Evolutionary conservation across 805 yeast genomes (phyloP).

Genomic region (Candida berthetii): DNA sequence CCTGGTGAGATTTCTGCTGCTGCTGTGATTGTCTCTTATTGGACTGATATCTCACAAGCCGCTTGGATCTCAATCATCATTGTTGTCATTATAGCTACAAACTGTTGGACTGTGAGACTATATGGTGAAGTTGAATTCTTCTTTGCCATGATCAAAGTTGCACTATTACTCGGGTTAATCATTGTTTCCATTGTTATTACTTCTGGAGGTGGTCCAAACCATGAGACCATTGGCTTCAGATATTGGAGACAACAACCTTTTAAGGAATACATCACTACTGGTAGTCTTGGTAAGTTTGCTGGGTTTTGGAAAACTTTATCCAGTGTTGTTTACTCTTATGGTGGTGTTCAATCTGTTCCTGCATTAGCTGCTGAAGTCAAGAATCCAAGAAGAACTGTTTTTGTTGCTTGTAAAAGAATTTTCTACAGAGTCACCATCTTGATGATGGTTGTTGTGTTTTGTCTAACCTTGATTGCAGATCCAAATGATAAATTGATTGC

Average conservation of each 20-base stretch:
- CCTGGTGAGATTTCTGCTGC: constrained; percentile 41
- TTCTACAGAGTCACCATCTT: constrained; percentile 22
- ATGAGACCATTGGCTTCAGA: constrained; percentile 26
- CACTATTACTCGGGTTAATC: constrained; percentile 40
- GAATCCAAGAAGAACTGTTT: constrained; percentile 27
- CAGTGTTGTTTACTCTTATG: constrained; percentile 32
- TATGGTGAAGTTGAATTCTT: constrained; percentile 46
- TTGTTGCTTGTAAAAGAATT: constrained; percentile 25
- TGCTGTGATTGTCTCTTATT: constrained; percentile 36
- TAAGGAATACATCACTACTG: constrained; percentile 10
- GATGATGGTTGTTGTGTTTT: constrained; percentile 24
- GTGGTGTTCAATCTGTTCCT: constrained; percentile 41
- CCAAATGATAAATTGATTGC: constrained; percentile 21
- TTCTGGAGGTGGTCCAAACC: constrained; percentile 35
- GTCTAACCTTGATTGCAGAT: constrained; percentile 26
- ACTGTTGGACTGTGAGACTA: constrained; percentile 28
- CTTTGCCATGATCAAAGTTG: constrained; percentile 35
- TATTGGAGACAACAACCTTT: constrained; percentile 23
- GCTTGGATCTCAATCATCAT: constrained; percentile 36
- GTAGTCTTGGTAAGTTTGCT: constrained; percentile 18
- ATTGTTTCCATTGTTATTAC: constrained; percentile 39
- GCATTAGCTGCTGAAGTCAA: constrained; percentile 32
- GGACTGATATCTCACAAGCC: constrained; percentile 37
- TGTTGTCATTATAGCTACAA: constrained; percentile 26
- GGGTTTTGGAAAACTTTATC: constrained; percentile 28